phyloP scores from a whole-genome alignment of 139 green algal genomes.

The Ettlia oleoabundans region DNA sequence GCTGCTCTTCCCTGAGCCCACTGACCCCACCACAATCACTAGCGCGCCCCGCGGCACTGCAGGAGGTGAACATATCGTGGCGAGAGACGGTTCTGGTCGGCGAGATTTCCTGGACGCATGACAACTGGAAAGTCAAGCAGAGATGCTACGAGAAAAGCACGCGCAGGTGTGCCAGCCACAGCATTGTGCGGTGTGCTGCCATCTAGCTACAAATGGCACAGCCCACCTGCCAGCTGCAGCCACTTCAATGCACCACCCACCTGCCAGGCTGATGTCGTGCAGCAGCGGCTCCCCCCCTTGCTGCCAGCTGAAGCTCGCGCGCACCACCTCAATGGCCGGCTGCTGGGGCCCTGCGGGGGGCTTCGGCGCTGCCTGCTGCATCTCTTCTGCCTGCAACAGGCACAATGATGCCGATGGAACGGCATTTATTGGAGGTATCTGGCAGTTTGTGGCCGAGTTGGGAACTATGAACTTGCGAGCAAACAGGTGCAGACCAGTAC shows the following conservation, averaged over 20 bases:
- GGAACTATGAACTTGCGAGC: too few relatives aligned
- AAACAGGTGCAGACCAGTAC: too few relatives aligned
- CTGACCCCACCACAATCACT: slow-evolving; percentile 61
- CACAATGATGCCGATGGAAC: background rate
- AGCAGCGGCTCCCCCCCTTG: slow-evolving; percentile 33
- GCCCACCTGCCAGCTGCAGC: background rate
- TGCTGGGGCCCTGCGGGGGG: slow-evolving; percentile 15
- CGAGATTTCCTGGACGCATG: background rate
- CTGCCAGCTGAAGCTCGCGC: slow-evolving; percentile 41
- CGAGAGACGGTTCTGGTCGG: background rate
- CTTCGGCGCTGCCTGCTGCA: slow-evolving; percentile 39
- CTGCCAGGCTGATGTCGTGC: slow-evolving; percentile 39
- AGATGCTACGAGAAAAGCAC: background rate
- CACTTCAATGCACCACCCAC: background rate
- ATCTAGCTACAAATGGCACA: too few relatives aligned
- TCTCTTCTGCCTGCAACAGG: slow-evolving; percentile 62
- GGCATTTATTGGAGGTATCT: too few relatives aligned
- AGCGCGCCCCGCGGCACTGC: slow-evolving; percentile 51
- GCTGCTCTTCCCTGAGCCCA: slow-evolving; percentile 70
- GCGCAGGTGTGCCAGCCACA: background rate
- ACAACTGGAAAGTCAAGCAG: too few relatives aligned
- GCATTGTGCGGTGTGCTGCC: too few relatives aligned
- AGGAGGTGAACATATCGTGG: background rate
- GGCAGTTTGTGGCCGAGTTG: too few relatives aligned
- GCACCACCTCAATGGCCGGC: slow-evolving; percentile 32